Percentiles rank a stretch among this genome's conserved stretches.
phyloP scores from a whole-genome alignment of 257 asterid genomes.

The Nicotiana sylvestris region DNA sequence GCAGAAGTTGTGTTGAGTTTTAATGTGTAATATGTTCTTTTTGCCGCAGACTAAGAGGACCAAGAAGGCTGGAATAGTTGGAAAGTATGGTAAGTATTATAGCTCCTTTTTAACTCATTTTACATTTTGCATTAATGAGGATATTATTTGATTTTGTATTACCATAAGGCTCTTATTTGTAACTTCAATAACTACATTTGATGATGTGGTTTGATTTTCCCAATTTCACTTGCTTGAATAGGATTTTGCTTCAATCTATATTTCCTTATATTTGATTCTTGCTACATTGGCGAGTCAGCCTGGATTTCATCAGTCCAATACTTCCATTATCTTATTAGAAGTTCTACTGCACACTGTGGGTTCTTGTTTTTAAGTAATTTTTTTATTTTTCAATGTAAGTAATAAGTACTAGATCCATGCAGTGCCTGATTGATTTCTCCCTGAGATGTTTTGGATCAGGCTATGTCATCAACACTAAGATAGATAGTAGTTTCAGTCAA shows the following conservation, averaged over 20 bases:
- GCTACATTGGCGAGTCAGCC: not conserved
- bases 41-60: constrained; percentile 12
- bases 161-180: not conserved
- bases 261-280: not conserved
- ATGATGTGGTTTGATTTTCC: not conserved
- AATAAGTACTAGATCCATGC: not conserved
- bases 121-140: not conserved
- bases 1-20: not conserved
- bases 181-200: not conserved
- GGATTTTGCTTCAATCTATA: not conserved
- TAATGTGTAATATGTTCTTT: not conserved
- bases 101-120: not conserved
- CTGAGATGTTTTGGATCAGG: not conserved
- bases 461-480: not conserved
- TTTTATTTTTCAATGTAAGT: not conserved
- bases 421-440: not conserved
- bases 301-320: not conserved
- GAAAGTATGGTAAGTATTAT: not conserved
- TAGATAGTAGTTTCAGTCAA: not conserved
- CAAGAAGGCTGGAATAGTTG: constrained; percentile 14
- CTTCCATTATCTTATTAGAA: not conserved
- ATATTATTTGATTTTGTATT: not conserved
- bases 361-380: not conserved
- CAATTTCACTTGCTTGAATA: not conserved
- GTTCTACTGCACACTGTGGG: not conserved